phyloP scores from a whole-genome alignment of 108 stramenopile species.

The Skeletonema costatum region DNA sequence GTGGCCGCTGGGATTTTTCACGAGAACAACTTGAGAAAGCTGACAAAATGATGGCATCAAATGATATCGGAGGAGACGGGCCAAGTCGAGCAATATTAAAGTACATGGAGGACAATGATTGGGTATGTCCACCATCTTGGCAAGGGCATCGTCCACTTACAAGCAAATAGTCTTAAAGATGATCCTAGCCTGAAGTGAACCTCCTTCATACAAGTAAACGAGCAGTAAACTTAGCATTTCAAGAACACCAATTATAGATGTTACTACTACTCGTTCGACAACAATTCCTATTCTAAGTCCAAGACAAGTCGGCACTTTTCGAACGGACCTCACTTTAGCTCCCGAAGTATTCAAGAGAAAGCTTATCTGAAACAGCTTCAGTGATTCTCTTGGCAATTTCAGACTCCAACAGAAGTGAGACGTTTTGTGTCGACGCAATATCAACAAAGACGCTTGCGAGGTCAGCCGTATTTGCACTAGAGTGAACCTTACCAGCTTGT shows the following conservation, averaged over 20 bases:
- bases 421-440: conserved; percentile 52
- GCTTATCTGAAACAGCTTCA: conserved; percentile 60
- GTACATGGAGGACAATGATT: conserved; percentile 67
- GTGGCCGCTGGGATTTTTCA: conserved; percentile 80
- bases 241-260: no score
- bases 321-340: conserved; percentile 1
- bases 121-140: conserved; percentile 70
- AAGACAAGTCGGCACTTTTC: no score
- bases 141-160: conserved; percentile 77
- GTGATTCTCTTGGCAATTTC: conserved; percentile 63
- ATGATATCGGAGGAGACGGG: conserved; percentile 84
- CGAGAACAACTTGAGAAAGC: conserved; percentile 57
- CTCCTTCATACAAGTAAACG: no score
- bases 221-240: neutral
- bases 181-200: no score
- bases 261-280: no score
- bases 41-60: conserved; percentile 83
- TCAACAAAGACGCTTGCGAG: conserved; percentile 54
- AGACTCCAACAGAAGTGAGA: conserved; percentile 51
- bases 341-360: conserved; percentile 57
- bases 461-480: conserved; percentile 46
- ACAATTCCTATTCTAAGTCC: no score
- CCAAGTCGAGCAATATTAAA: conserved; percentile 76
- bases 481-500: conserved; percentile 42
- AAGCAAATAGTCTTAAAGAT: conserved; percentile 45